Conservation (phyloP, 345 rosid species). For the Gynandropsis gynandra region DNA sequence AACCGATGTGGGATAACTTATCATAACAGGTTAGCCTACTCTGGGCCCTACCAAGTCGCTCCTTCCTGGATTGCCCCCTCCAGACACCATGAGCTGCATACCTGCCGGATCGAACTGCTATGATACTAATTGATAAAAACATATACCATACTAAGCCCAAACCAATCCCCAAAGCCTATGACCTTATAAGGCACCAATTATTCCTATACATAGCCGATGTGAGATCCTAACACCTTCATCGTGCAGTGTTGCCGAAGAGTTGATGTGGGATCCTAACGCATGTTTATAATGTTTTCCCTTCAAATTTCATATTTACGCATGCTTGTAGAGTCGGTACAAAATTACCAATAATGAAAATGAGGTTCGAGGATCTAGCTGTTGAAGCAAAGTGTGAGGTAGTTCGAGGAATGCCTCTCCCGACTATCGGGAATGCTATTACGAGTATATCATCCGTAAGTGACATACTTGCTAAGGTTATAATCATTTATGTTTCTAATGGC, state of each 20-base stretch:
- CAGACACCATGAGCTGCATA: no score
- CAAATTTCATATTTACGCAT: neutral
- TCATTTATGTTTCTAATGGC: neutral
- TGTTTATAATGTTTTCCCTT: constrained; percentile 1
- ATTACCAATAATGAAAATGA: constrained; percentile 39
- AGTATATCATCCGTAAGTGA: constrained; percentile 24
- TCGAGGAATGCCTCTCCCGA: constrained; percentile 41
- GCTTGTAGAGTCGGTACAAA: constrained; percentile 34
- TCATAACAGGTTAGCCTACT: no score
- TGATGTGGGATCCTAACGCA: neutral
- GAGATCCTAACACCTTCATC: neutral
- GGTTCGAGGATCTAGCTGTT: constrained; percentile 30
- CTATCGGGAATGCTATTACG: constrained; percentile 35
- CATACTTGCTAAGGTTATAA: neutral
- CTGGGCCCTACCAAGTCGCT: no score
- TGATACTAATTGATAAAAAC: no score
- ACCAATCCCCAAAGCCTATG: no score
- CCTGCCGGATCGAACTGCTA: no score
- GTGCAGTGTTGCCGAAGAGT: neutral
- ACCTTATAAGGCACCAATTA: no score
- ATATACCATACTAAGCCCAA: no score
- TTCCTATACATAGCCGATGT: no score
- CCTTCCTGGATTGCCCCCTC: no score
- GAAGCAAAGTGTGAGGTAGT: constrained; percentile 36
- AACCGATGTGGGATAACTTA: no score